Conservation (phyloP, 148 eudicot genomes). For the Rhododendron ferrugineum region DNA sequence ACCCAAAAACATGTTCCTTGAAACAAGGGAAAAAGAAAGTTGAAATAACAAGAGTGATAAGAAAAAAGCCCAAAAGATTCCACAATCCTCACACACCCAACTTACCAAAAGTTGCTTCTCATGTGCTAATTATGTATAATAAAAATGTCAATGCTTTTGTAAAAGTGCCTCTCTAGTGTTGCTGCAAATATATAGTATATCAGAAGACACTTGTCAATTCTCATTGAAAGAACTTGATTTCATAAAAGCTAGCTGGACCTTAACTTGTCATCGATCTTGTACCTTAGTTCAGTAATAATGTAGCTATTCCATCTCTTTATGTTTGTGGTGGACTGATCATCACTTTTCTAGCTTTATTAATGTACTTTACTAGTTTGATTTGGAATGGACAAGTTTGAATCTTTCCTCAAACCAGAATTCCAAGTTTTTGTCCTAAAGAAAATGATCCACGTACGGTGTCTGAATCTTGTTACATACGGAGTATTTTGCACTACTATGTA, state of each 20-base stretch:
- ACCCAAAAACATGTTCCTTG: neutral
- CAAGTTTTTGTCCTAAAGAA: neutral
- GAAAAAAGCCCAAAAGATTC: constrained; percentile 4
- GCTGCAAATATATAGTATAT: neutral
- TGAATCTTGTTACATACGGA: neutral
- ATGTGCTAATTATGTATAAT: neutral
- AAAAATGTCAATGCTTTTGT: neutral
- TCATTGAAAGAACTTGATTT: neutral
- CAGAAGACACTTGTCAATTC: neutral
- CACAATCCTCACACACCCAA: neutral
- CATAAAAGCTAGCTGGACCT: neutral
- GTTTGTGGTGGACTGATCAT: neutral
- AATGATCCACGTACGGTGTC: neutral
- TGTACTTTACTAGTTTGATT: neutral
- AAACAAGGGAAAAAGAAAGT: constrained; percentile 1
- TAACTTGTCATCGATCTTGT: neutral
- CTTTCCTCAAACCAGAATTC: neutral
- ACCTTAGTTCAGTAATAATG: neutral
- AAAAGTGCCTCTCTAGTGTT: neutral
- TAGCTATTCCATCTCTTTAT: neutral
- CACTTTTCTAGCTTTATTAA: neutral
- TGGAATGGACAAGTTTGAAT: neutral
- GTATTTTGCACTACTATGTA: neutral
- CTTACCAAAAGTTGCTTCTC: neutral
- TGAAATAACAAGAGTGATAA: constrained; percentile 1